Evolutionary conservation across 768 basidiomycete species (phyloP), one percentile per base, ranked within the genome.

Genomic region (Mycena leptocephala): DNA sequence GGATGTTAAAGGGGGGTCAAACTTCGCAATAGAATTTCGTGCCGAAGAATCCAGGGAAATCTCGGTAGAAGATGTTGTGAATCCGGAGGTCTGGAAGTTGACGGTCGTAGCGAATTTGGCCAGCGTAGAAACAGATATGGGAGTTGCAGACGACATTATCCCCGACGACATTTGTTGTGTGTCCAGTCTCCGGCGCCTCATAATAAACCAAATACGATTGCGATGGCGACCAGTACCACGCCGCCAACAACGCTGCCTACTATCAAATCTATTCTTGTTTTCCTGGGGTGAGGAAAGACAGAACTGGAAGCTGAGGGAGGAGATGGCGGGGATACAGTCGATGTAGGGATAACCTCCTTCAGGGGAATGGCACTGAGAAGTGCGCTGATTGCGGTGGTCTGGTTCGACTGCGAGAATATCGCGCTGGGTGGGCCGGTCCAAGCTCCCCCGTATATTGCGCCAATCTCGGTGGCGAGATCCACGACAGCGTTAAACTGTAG

Each of bases 351-450:
- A 3, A 2, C 16, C 28, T 71, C 22, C 6, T 43, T 5, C 22
- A 73, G 30, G 0, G 28, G 11, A 3, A 74, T 26, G 1, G 20
- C 55, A 20, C 30, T 14, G 0, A 74, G 56, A 11, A 74, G 35
- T 4, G 56, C 72, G n/a, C 35, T 48, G 20, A 67, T 35, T 4
- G 71, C 71, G 6, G 11, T 41, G 2, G 51, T 55, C 22, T 72
- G 71, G 24, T 64, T 64, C n/a, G 35, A 41, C 18, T 14, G 51
- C 35, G 35, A 55, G n/a, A 72, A 72, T 16, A 32, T 11, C 10
- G 51, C 2, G 53, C 62, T 72, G 7, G 71, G 71, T 2, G 71
- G 71, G 7, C 71, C 71, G 20, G 37, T 32, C 71, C 71, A 72
- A 1, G 71, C 33, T 4, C 33, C 43, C 35, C 22, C 71, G 18